These are phyloP conservation scores for Stephanodiscus minutulus DNA, from an alignment of 108 stramenopile genomes.

Conservation along the genomic window DNA sequence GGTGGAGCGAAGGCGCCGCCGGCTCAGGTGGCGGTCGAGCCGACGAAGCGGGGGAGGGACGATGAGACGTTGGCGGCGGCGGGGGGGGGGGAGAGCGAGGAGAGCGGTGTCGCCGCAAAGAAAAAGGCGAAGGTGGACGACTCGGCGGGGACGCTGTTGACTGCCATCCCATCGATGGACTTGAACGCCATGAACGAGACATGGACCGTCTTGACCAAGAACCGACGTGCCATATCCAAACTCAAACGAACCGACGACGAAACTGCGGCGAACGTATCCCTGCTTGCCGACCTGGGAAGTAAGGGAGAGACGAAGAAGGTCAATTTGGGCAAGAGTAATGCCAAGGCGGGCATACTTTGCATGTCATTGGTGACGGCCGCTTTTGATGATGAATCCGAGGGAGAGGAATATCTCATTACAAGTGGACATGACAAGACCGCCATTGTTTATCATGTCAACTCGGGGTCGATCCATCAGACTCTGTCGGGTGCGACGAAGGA, in stretches of 20 bases:
- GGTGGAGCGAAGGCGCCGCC: no score
- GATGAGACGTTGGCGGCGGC: not conserved
- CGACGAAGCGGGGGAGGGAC: constrained; percentile 7
- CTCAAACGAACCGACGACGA: constrained; percentile 26
- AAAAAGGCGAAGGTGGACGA: constrained; percentile 11
- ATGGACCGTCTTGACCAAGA: constrained; percentile 56
- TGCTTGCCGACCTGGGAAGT: constrained; percentile 34
- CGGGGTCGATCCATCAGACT: constrained; percentile 52
- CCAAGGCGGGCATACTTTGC: constrained; percentile 52
- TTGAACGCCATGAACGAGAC: constrained; percentile 52
- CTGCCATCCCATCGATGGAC: constrained; percentile 56
- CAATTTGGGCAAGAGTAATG: constrained; percentile 60
- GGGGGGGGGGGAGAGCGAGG: not conserved
- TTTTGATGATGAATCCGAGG: not conserved
- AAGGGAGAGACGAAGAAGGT: constrained; percentile 41
- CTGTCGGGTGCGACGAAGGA: constrained; percentile 21
- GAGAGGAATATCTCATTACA: constrained; percentile 51
- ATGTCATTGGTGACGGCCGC: constrained; percentile 26
- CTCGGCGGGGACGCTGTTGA: no score
- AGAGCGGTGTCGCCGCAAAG: not conserved
- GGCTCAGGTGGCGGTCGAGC: not conserved
- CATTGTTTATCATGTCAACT: constrained; percentile 58
- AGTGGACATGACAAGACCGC: constrained; percentile 78
- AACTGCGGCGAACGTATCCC: constrained; percentile 12
- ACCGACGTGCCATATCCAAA: constrained; percentile 27